These are phyloP conservation scores for Diplodia intermedia DNA, from an alignment of 2,329 filamentous ascomycete genomes.

Conservation along the genomic window DNA sequence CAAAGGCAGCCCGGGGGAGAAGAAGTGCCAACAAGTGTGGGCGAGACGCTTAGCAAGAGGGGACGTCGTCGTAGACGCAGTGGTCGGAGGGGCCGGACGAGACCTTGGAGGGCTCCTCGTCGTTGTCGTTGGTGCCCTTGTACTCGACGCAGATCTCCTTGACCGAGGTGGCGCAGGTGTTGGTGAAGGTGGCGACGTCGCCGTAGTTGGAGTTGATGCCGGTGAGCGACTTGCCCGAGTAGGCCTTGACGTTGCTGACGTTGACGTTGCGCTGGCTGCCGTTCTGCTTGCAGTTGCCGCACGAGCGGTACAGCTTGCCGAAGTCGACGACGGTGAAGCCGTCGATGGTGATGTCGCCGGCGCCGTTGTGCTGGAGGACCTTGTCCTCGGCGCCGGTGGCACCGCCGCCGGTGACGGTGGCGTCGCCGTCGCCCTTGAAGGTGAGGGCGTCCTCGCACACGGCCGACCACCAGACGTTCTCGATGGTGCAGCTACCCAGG, in stretches of 20 bases:
- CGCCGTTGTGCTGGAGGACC: slow-evolving; percentile 46
- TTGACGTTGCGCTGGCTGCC: slow-evolving; percentile 47
- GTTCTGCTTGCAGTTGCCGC: slow-evolving; percentile 54
- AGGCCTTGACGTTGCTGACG: slow-evolving; percentile 22
- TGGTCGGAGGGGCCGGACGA: slow-evolving; percentile 41
- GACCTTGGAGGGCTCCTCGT: slow-evolving; percentile 44
- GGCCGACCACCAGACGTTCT: slow-evolving; percentile 43
- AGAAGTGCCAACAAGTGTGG: too few species aligned
- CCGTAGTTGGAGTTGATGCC: slow-evolving; percentile 51
- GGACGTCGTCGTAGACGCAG: slow-evolving; percentile 40
- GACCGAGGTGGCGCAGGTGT: slow-evolving; percentile 40
- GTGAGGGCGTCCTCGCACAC: slow-evolving; percentile 50
- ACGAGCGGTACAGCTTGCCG: slow-evolving; percentile 41
- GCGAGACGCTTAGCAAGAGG: slow-evolving; percentile 22
- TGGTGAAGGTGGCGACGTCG: slow-evolving; percentile 40
- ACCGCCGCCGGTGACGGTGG: slow-evolving; percentile 42
- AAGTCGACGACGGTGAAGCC: slow-evolving; percentile 42
- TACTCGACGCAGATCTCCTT: slow-evolving; percentile 46
- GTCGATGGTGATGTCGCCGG: slow-evolving; percentile 41
- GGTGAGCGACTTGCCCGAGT: slow-evolving; percentile 33
- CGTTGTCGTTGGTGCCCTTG: slow-evolving; percentile 44
- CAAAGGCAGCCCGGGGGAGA: not conserved
- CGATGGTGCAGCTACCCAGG: slow-evolving; percentile 55
- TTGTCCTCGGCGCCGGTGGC: slow-evolving; percentile 42
- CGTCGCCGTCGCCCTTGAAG: slow-evolving; percentile 37